Percentiles rank a stretch among this genome's conserved stretches.
These are phyloP conservation scores for Alternaria sp. DNA, from an alignment of 2,329 filamentous ascomycete species.

Conservation along the genomic window DNA sequence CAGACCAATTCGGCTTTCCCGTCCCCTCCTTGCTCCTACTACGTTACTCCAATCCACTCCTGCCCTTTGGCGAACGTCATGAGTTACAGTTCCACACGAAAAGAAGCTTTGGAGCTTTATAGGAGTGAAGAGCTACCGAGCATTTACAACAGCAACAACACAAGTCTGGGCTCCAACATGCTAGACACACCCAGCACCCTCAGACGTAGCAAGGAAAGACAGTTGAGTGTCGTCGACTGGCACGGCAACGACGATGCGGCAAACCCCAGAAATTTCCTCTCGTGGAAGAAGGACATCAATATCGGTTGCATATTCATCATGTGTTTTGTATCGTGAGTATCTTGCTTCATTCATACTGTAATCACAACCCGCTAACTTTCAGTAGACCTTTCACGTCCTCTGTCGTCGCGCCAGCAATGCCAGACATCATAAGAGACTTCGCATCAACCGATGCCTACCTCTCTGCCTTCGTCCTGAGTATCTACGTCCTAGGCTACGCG, in stretches of 20 bases:
- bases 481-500: conserved; percentile 38
- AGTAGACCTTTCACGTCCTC: conserved; percentile 32
- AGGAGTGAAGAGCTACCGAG: background rate
- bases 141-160: background rate
- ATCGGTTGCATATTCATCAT: conserved; percentile 36
- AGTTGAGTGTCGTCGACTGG: conserved; percentile 20
- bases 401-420: conserved; percentile 34
- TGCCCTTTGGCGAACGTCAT: background rate
- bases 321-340: conserved; percentile 18
- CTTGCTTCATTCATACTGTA: background rate
- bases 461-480: conserved; percentile 30
- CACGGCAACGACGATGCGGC: conserved; percentile 24
- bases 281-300: conserved; percentile 27
- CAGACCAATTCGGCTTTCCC: background rate
- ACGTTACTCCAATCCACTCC: background rate
- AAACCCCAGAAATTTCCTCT: conserved; percentile 41
- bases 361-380: background rate
- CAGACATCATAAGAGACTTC: conserved; percentile 24
- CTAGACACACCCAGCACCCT: background rate
- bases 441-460: conserved; percentile 21
- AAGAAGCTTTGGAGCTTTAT: background rate
- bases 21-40: background rate
- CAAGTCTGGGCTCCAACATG: background rate
- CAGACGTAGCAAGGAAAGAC: background rate
- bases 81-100: background rate